These are phyloP conservation scores for Komagataella kurtzmanii DNA, from an alignment of 805 yeast genomes.

Conservation along the genomic window DNA sequence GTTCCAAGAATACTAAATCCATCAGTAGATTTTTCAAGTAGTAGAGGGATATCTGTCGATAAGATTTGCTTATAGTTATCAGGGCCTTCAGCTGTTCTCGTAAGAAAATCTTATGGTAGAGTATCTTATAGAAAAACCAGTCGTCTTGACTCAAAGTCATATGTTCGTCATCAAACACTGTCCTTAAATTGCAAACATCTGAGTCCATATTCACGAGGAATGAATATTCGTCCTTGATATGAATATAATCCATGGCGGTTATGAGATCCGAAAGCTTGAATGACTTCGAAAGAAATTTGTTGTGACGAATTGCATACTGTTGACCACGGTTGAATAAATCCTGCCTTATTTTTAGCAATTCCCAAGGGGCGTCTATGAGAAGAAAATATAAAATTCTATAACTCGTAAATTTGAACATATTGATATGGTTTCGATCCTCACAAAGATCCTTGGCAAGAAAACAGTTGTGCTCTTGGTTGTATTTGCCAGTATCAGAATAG, in stretches of 20 bases:
- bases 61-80: constrained; percentile 40
- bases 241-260: constrained; percentile 18
- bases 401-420: constrained; percentile 50
- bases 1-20: neutral
- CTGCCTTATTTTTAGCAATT: constrained; percentile 30
- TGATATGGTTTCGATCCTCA: constrained; percentile 8
- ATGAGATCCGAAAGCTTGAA: constrained; percentile 2
- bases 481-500: constrained; percentile 11
- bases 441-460: neutral
- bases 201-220: constrained; percentile 1
- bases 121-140: constrained; percentile 12
- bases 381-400: constrained; percentile 66
- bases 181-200: constrained; percentile 6
- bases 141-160: constrained; percentile 8
- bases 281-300: neutral
- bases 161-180: constrained; percentile 13
- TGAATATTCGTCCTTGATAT: constrained; percentile 23
- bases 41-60: constrained; percentile 26
- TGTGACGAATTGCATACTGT: neutral
- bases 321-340: constrained; percentile 5
- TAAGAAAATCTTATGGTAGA: constrained; percentile 39
- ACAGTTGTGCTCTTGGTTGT: constrained; percentile 17
- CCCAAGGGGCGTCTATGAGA: constrained; percentile 53
- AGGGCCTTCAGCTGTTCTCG: constrained; percentile 48
- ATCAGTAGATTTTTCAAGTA: neutral